Base-by-base conservation (phyloP, 1,139 yeast genomes). In the Hyphopichia wangnamkhiaoensis region DNA sequence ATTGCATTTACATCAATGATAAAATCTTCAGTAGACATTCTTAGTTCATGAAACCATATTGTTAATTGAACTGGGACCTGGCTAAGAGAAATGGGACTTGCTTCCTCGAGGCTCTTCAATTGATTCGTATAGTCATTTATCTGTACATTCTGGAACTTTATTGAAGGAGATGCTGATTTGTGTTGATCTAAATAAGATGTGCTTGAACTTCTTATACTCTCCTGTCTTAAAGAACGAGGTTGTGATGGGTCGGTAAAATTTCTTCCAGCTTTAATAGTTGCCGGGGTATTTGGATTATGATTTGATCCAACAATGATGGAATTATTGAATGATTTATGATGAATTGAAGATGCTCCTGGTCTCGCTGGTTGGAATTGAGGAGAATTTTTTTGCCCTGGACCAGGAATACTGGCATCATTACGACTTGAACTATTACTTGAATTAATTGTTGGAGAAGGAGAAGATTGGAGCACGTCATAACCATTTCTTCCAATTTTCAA, bases 11-110 rank as follows among this genome's bases (percentile, higher is more conserved):
- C 61, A 52, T 88, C 91, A 4, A 89, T 58, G 34, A 84, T 58
- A 2, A 89, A 84, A 36, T 79, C 81, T 29, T 82, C 82, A 0
- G 64, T 45, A 1, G 83, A 79, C 0, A 76, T 68, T 16, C 89
- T 63, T 2, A 76, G 51, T 43, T 89, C 96, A 54, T 91, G 97
- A 45, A 87, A 84, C 74, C 88, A 80, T 1, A 85, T 76, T 3
- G 80, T 80, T 42, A 85, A 48, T 36, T 65, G 74, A 1, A 71
- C 59, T 0, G 77, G 72, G 29, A 60, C 65, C 3, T 30, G 20
- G n/a, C 35, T 33, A 4, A 18, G 2, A 48, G 39, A 2, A 36
- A 17, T 4, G 36, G n/a, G n/a, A n/a, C n/a, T n/a, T n/a, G n/a
- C n/a, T 18, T 15, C 46, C 12, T 34, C 32, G 40, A 7, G 35